A percentile compares a stretch with the other conserved stretches of the same genome.
Conservation (phyloP, 768 basidiomycete species). For the Russula virescens region DNA sequence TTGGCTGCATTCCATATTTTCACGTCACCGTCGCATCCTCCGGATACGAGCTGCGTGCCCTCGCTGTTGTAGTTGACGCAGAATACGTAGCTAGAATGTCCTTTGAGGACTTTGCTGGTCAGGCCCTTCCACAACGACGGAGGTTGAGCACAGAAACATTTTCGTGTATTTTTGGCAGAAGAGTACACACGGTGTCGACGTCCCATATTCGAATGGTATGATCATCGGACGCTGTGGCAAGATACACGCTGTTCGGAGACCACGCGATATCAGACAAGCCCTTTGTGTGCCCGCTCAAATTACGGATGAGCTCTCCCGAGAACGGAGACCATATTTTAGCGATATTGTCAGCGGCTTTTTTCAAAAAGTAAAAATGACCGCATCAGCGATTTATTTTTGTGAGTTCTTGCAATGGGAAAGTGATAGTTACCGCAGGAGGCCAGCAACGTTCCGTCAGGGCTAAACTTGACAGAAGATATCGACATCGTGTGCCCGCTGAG, state of each 20-base stretch:
- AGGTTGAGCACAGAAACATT: neutral
- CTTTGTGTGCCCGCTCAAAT: constrained; percentile 67
- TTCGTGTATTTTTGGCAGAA: neutral
- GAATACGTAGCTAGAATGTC: constrained; percentile 86
- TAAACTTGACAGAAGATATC: constrained; percentile 88
- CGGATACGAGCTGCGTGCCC: constrained; percentile 85
- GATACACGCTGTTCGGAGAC: constrained; percentile 73
- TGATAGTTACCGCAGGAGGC: constrained; percentile 77
- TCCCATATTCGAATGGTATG: constrained; percentile 86
- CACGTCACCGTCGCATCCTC: constrained; percentile 89
- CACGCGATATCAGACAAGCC: constrained; percentile 89
- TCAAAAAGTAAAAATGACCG: neutral
- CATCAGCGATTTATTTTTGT: too few species aligned
- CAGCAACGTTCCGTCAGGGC: constrained; percentile 76
- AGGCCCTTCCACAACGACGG: constrained; percentile 44
- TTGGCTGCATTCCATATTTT: constrained; percentile 85
- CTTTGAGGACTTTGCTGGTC: constrained; percentile 64
- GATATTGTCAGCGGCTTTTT: constrained; percentile 63
- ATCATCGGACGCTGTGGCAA: constrained; percentile 93
- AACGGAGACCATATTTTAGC: constrained; percentile 82
- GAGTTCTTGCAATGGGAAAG: too few species aligned
- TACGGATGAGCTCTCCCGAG: constrained; percentile 70
- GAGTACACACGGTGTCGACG: constrained; percentile 60
- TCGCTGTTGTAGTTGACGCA: constrained; percentile 88
- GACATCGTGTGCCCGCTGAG: constrained; percentile 75